phyloP scores from a whole-genome alignment of 1,284 basidiomycete species.

The Puccinia novopanici region DNA sequence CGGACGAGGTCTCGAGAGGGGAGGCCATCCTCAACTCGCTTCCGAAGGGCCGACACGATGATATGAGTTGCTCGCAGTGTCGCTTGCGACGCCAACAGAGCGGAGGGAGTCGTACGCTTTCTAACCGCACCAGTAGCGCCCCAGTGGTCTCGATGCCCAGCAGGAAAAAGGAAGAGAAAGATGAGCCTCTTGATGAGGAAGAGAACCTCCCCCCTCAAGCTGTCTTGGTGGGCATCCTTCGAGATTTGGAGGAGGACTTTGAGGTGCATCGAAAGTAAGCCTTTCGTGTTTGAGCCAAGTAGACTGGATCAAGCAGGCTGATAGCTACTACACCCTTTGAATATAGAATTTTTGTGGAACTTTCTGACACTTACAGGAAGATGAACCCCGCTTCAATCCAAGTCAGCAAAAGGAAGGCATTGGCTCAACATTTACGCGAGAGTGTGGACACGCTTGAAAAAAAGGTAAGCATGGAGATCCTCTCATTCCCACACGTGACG shows the following conservation, averaged over 20 bases:
- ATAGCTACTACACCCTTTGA: background rate
- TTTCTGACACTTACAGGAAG: slow-evolving; percentile 37
- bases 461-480: slow-evolving; percentile 13
- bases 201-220: slow-evolving; percentile 18
- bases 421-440: slow-evolving; percentile 44
- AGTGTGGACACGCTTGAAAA: slow-evolving; percentile 48
- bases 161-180: slow-evolving; percentile 16
- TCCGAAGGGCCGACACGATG: slow-evolving; percentile 31
- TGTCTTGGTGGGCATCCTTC: slow-evolving; percentile 30
- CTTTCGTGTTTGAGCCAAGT: background rate
- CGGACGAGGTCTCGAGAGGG: slow-evolving; percentile 33
- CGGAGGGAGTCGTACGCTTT: background rate
- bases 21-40: slow-evolving; percentile 45
- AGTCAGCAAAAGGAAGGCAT: slow-evolving; percentile 30
- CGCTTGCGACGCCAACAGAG: slow-evolving; percentile 20
- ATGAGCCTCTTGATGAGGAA: slow-evolving; percentile 18
- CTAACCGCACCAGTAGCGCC: slow-evolving; percentile 24
- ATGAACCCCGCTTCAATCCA: slow-evolving; percentile 37
- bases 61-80: slow-evolving; percentile 45
- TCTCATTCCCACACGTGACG: background rate
- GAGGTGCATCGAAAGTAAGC: slow-evolving; percentile 48
- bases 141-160: background rate
- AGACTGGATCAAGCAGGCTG: background rate
- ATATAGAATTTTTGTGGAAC: slow-evolving; percentile 42
- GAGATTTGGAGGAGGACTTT: slow-evolving; percentile 47